These are phyloP conservation scores for Penicillium sp. DNA, from an alignment of 2,329 filamentous ascomycete genomes.

Conservation along the genomic window DNA sequence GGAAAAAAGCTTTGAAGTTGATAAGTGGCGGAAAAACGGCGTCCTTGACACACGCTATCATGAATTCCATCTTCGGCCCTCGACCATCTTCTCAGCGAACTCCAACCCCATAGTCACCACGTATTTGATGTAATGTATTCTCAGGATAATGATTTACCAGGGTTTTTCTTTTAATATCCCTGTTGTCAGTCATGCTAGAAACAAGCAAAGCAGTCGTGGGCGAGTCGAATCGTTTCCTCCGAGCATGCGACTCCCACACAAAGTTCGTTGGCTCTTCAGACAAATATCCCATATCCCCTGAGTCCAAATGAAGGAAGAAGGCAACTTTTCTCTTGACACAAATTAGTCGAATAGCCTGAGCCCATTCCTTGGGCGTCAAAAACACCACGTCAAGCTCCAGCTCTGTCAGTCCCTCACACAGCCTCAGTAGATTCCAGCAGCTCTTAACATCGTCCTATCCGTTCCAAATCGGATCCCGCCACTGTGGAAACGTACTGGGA, in stretches of 20 bases:
- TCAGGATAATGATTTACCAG: neutral
- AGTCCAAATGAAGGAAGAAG: neutral
- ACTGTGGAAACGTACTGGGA: neutral
- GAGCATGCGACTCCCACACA: slow-evolving; percentile 1
- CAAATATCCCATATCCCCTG: neutral
- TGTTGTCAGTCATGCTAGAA: neutral
- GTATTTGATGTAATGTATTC: neutral
- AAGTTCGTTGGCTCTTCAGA: neutral
- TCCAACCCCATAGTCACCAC: neutral
- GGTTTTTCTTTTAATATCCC: neutral
- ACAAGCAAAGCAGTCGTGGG: slow-evolving; percentile 4
- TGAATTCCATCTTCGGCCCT: neutral
- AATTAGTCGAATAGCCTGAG: neutral
- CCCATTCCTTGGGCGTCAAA: slow-evolving; percentile 2
- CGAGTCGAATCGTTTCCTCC: slow-evolving; percentile 1
- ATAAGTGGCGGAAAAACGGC: neutral
- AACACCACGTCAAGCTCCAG: slow-evolving; percentile 5
- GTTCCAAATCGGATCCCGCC: neutral
- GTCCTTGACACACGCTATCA: neutral
- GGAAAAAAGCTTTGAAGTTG: slow-evolving; percentile 16
- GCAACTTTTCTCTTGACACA: neutral
- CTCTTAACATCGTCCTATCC: slow-evolving; percentile 3
- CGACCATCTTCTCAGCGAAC: neutral
- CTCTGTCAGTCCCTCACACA: slow-evolving; percentile 4
- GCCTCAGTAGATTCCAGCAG: slow-evolving; percentile 7